Evolutionary conservation across 2,329 filamentous ascomycete species (phyloP).

Genomic region (Cladobotryum mycophilum): DNA sequence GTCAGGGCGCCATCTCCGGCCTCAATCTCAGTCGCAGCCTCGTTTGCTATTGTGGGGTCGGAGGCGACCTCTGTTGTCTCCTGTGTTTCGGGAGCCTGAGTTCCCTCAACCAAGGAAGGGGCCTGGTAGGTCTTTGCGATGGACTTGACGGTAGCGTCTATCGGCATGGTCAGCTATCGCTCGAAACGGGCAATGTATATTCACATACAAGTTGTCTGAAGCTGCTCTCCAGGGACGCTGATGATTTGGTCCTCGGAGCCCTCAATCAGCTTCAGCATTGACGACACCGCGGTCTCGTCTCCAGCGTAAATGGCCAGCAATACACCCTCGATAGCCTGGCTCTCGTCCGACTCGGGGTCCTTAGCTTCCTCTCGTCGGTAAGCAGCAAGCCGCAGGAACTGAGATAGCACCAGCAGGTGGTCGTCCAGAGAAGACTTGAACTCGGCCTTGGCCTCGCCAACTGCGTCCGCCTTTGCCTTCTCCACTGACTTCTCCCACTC

Average conservation of each 20-base stretch:
- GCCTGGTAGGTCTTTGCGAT: constrained; percentile 49
- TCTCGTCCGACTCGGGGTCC: constrained; percentile 61
- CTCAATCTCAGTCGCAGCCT: constrained; percentile 62
- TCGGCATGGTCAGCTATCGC: constrained; percentile 14
- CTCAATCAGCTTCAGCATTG: constrained; percentile 71
- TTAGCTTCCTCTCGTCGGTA: constrained; percentile 63
- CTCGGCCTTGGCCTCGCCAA: constrained; percentile 46
- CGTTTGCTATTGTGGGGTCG: constrained; percentile 63
- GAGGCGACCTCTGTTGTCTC: constrained; percentile 34
- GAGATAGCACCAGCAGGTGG: constrained; percentile 64
- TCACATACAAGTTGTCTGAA: constrained; percentile 63
- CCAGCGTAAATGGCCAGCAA: constrained; percentile 70
- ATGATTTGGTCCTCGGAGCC: constrained; percentile 61
- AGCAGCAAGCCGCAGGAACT: constrained; percentile 61
- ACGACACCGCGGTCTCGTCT: constrained; percentile 65
- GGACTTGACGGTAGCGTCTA: constrained; percentile 35
- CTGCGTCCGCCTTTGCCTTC: constrained; percentile 47
- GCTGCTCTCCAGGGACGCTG: constrained; percentile 56
- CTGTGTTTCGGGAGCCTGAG: constrained; percentile 26
- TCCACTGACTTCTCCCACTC: constrained; percentile 53
- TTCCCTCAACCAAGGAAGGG: constrained; percentile 27
- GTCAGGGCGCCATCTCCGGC: constrained; percentile 34
- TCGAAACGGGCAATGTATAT: background rate
- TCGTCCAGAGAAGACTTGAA: constrained; percentile 52
- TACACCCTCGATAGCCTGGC: constrained; percentile 73